A percentile compares a stretch with the other conserved stretches of the same genome.
These are phyloP conservation scores for Aureobasidium sp. DNA, from an alignment of 2,329 filamentous ascomycete species.

Conservation along the genomic window DNA sequence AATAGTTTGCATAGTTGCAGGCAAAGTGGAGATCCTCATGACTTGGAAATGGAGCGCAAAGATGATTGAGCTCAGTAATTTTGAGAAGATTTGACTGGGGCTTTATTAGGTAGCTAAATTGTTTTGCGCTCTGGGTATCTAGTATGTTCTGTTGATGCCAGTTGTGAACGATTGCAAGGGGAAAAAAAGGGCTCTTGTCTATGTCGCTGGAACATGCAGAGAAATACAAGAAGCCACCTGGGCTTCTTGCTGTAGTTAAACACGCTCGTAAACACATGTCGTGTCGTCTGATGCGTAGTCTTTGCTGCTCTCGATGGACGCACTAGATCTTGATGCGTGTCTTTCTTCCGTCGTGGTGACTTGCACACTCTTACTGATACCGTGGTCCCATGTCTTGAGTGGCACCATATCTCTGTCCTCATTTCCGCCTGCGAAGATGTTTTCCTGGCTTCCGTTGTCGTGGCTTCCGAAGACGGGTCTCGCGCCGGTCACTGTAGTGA, in stretches of 20 bases:
- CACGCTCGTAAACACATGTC: background rate
- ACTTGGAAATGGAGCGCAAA: background rate
- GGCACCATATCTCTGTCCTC: background rate
- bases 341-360: constrained; percentile 9
- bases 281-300: background rate
- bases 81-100: background rate
- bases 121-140: background rate
- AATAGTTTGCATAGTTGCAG: background rate
- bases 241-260: background rate
- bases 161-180: background rate
- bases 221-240: background rate
- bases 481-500: constrained; percentile 4
- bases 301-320: background rate
- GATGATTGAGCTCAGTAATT: background rate
- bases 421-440: background rate
- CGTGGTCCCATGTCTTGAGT: constrained; percentile 6
- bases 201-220: background rate
- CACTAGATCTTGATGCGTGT: background rate
- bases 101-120: background rate
- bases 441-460: constrained; percentile 7
- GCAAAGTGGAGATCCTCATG: background rate
- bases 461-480: background rate
- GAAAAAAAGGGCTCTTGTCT: background rate
- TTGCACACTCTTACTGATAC: constrained; percentile 13
- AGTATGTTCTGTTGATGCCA: constrained; percentile 4